Base-by-base conservation (phyloP, 805 yeast genomes). In the Monosporozyma siamensis region DNA sequence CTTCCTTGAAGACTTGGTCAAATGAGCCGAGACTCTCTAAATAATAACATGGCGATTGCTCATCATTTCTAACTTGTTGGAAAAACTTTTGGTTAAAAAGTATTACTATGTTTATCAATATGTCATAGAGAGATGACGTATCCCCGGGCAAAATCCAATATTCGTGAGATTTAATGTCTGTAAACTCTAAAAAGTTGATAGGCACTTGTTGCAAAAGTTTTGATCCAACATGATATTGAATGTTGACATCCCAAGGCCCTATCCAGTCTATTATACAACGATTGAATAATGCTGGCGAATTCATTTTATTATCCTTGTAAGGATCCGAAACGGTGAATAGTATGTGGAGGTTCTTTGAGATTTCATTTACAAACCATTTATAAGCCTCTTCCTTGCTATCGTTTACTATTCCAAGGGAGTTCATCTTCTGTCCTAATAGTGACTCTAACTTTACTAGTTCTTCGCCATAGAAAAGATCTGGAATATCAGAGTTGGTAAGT, bases 401-500 rank as follows among this genome's bases (percentile, higher is more conserved):
- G 17, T 85, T 61, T 15, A 78, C 56, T 3, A 79, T 54, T 0
- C 95, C 95, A 37, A 74, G 77, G 3, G 72, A 57, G 30, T 71
- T 70, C 0, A 84, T 70, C 38, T 73, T 78, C 11, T 77, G 78
- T 8, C 17, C 26, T 9, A 69, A 61, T 44, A 94, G 78, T 1
- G 72, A 50, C 1, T 59, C 60, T 43, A 89, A 63, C 2, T 67
- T 45, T 0, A 63, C 64, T 40, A 67, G 71, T 7, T 84, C 89
- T 8, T 85, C 94, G 0, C 79, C 88, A 43, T 76, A 83, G 58
- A 86, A 90, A 11, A 90, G 64, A 4, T 95, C 96, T 1, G 96
- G 96, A 30, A 88, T 72, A 54, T 90, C 97, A 0, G 95, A 84
- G 60, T 90, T 90, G 0, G 97, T 96, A 30, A 90, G 69, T n/a